Conservation (phyloP, 805 yeast species). For the Teunomyces cretensis region DNA sequence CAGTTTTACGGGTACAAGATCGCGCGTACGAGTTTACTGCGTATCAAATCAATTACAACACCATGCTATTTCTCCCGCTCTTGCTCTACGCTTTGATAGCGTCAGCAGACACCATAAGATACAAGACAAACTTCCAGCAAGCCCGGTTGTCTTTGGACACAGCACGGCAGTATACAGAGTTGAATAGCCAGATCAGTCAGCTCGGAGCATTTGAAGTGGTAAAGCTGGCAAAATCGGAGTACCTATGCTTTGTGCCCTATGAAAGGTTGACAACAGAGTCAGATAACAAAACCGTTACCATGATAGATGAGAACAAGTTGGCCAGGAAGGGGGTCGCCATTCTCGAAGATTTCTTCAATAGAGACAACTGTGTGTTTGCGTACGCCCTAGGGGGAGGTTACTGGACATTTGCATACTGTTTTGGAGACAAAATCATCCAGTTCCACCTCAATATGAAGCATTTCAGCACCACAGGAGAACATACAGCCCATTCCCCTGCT, state of each 20-base stretch:
- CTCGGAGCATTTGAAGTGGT: not conserved
- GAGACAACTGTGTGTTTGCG: constrained; percentile 22
- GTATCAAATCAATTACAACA: not conserved
- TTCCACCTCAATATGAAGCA: constrained; percentile 38
- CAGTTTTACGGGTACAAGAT: not conserved
- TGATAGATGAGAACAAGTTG: constrained; percentile 12
- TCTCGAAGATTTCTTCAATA: constrained; percentile 17
- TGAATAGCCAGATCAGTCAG: not conserved
- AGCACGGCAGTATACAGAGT: not conserved
- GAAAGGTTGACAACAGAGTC: not conserved
- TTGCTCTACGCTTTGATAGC: constrained; percentile 2
- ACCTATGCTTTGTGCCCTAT: constrained; percentile 22
- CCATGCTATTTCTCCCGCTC: not conserved
- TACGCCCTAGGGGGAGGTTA: constrained; percentile 38
- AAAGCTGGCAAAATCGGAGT: constrained; percentile 5
- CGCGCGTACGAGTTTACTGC: not conserved
- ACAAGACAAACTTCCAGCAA: not conserved
- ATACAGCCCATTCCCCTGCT: constrained; percentile 32
- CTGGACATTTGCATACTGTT: constrained; percentile 56
- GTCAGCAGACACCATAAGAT: not conserved
- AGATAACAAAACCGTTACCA: not conserved
- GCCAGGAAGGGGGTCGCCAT: constrained; percentile 15
- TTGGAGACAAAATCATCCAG: constrained; percentile 48
- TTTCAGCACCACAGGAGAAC: constrained; percentile 23
- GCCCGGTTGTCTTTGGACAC: not conserved